These are phyloP conservation scores for Sporothrix pseudoabietina DNA, from an alignment of 2,329 filamentous ascomycete species.

Conservation along the genomic window DNA sequence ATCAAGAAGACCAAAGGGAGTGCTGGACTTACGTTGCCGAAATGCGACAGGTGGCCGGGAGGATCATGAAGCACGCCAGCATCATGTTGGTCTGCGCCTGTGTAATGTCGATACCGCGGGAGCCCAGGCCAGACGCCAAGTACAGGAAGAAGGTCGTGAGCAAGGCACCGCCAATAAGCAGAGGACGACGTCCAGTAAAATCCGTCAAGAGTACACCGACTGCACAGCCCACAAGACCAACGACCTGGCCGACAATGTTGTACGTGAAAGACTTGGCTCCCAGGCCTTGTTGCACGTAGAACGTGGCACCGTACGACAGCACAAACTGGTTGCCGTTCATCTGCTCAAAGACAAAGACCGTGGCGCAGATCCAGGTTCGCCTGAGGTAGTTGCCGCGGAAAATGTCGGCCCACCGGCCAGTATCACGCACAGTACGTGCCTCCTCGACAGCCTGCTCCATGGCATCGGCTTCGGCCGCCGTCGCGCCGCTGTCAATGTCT, in stretches of 20 bases:
- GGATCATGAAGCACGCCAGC: constrained; percentile 31
- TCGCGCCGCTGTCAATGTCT: constrained; percentile 43
- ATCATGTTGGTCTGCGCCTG: constrained; percentile 29
- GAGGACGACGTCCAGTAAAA: constrained; percentile 27
- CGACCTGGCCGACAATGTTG: constrained; percentile 32
- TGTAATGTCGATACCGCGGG: background rate
- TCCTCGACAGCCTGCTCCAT: constrained; percentile 28
- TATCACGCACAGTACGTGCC: constrained; percentile 11
- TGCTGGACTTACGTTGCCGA: constrained; percentile 13
- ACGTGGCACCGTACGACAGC: constrained; percentile 32
- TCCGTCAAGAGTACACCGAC: constrained; percentile 27
- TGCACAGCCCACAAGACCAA: constrained; percentile 27
- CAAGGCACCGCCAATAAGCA: constrained; percentile 23
- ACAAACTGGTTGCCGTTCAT: constrained; percentile 35
- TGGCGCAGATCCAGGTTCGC: constrained; percentile 32
- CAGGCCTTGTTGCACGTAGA: constrained; percentile 33
- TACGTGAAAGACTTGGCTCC: constrained; percentile 33
- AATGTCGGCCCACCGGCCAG: constrained; percentile 29
- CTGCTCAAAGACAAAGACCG: constrained; percentile 33
- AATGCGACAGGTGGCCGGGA: constrained; percentile 30
- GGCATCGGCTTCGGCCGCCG: constrained; percentile 30
- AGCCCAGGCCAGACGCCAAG: constrained; percentile 29
- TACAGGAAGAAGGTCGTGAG: constrained; percentile 29
- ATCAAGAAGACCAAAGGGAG: background rate
- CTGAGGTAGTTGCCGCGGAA: constrained; percentile 33